Base-by-base conservation (phyloP, 805 yeast genomes). In the Teunomyces gatunensis region DNA sequence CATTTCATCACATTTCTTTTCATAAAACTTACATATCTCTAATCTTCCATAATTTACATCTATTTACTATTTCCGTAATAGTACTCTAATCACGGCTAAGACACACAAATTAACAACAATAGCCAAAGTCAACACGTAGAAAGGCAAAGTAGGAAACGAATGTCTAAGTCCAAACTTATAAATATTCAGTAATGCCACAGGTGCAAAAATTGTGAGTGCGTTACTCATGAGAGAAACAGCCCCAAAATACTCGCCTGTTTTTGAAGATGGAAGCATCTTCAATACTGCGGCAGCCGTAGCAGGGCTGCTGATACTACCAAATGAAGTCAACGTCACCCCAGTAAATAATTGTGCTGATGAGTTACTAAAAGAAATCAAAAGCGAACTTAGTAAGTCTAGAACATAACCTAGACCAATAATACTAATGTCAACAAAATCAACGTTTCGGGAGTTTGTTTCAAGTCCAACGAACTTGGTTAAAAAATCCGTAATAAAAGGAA, bases 191-290 rank as follows among this genome's bases (percentile, higher is more conserved):
- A 78, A 62, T 0, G 68, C 15, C 5, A 80, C 61, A 0, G 91
- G 89, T 0, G 74, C 66, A 9, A 75, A 45, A 48, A 83, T 65
- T 47, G 69, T 64, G 3, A 77, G 61, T 0, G 77, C 44, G 51
- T 80, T 83, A 56, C 81, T 78, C 11, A 84, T 59, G 42, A 86
- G 59, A 0, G 88, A 79, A 36, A 84, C 60, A 0, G 85, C 88
- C 10, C 91, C 90, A 65, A 85, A 85, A 17, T 83, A 69, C 61
- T 85, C 89, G 12, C 94, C 94, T 4, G 80, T 74, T 48, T 75
- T 75, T 5, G 76, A 72, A 30, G 79, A 79, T 1, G 80, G 79
- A 51, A 74, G 78, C 60, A 83, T 81, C 58, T 86, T 86, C 44
- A 83, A 72, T 6, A 85, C 64, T 0, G 86, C 55, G 0, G 85